Evolutionary conservation across 1,139 yeast genomes (phyloP).

Genomic region (Pichia kudriavzevii): DNA sequence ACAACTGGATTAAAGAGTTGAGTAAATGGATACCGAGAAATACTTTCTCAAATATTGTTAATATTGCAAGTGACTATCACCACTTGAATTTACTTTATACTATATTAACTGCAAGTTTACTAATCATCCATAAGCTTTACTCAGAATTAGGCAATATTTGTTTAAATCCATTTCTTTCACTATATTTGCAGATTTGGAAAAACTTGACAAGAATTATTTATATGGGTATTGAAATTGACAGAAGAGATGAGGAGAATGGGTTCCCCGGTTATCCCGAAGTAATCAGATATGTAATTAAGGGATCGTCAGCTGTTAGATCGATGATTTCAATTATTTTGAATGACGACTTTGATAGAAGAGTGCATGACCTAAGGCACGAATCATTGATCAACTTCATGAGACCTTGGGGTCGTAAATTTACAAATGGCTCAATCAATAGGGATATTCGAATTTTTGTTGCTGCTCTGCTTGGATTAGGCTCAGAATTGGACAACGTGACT

Average conservation of each 20-base stretch:
- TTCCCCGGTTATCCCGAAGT: slow-evolving; percentile 30
- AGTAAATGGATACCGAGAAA: slow-evolving; percentile 47
- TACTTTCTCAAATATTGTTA: slow-evolving; percentile 25
- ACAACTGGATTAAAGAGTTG: slow-evolving; percentile 36
- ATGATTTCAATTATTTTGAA: slow-evolving; percentile 56
- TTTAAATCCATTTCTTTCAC: slow-evolving; percentile 53
- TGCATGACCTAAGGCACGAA: slow-evolving; percentile 49
- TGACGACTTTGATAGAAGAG: slow-evolving; percentile 31
- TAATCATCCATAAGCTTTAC: slow-evolving; percentile 47
- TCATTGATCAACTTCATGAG: slow-evolving; percentile 49
- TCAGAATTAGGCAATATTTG: slow-evolving; percentile 34
- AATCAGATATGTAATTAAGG: slow-evolving; percentile 45
- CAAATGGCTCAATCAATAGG: slow-evolving; percentile 49
- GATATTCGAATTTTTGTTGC: slow-evolving; percentile 47
- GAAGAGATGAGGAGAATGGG: slow-evolving; percentile 42
- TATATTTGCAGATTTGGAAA: slow-evolving; percentile 55
- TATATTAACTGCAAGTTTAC: slow-evolving; percentile 42
- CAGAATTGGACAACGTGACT: slow-evolving; percentile 40
- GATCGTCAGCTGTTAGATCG: slow-evolving; percentile 55
- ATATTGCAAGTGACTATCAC: slow-evolving; percentile 25
- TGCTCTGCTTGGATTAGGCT: slow-evolving; percentile 37
- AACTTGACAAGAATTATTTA: slow-evolving; percentile 50
- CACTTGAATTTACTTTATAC: slow-evolving; percentile 45
- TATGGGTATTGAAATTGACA: slow-evolving; percentile 56
- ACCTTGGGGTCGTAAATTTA: slow-evolving; percentile 51